Evolutionary conservation across 805 yeast genomes (phyloP), one percentile per base, ranked within the genome.

Genomic region (Starmerella davenportii): DNA sequence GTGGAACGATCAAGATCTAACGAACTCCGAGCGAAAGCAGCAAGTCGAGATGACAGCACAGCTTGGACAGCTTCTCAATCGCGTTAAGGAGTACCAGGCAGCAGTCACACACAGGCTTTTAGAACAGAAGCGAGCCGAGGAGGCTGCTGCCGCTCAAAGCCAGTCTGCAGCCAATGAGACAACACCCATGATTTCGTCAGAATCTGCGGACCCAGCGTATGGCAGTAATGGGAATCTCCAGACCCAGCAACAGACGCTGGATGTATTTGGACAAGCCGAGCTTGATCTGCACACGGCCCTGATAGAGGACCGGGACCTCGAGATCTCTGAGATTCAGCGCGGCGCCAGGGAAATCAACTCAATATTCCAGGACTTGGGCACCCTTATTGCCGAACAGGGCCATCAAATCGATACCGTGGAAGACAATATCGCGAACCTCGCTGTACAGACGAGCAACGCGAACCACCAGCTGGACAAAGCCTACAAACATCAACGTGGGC

Each of bases 331-430:
- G 43, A 76, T 84, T 7, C 74, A 77, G 32, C 71, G 72, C 31
- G 93, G 93, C 0, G 81, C 84, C 9, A 69, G 66, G 38, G 95
- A 85, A 47, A 80, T 85, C 31, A 84, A 85, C 55, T 67, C 82
- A 8, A 84, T 85, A 3, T 84, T 82, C 55, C 73, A 74, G 47
- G 93, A 84, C 50, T 57, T 85, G 40, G 82, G 84, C 14, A 68
- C 72, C 29, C 60, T 85, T 49, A 90, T 85, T 2, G 64, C 68
- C 38, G 85, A 81, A 55, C 95, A 85, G 54, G 94, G 93, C 4
- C 74, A 70, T 23, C 84, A 79, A 47, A 66, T 85, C 15, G 93
- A 82, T 51, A 72, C 84, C 0, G 72, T 85, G 15, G 95, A 82
- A 52, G 81, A 76, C 44, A 82, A 82, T 56, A 64, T 85, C 34